A percentile compares a stretch with the other conserved stretches of the same genome.
Evolutionary conservation across 352 stramenopile species (phyloP).

Genomic region (Pythium aquatile): DNA sequence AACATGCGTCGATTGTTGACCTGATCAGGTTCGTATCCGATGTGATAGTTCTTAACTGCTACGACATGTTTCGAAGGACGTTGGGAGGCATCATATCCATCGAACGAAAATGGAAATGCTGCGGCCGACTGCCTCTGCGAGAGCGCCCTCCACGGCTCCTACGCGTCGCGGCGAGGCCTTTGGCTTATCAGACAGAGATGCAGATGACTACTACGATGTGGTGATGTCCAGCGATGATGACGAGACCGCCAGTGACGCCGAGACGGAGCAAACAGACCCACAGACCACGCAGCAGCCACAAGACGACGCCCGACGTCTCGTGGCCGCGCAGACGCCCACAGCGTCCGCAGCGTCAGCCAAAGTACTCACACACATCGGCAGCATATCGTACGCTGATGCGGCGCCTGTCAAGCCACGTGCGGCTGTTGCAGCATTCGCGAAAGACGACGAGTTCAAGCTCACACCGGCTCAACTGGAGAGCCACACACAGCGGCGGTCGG

Average conservation of each 20-base stretch:
- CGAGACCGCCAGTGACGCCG: slow-evolving; percentile 29
- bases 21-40: background rate
- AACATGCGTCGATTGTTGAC: background rate
- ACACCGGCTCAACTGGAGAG: slow-evolving; percentile 35
- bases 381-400: slow-evolving; percentile 14
- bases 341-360: background rate
- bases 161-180: slow-evolving; percentile 17
- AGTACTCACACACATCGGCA: slow-evolving; percentile 22
- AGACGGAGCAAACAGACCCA: slow-evolving; percentile 19
- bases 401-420: background rate
- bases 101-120: background rate
- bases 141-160: background rate
- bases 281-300: background rate
- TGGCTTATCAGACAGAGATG: slow-evolving; percentile 23
- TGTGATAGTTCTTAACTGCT: background rate
- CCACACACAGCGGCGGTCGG: slow-evolving; percentile 35
- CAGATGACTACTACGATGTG: slow-evolving; percentile 63
- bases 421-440: background rate
- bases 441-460: slow-evolving; percentile 38
- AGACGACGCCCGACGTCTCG: slow-evolving; percentile 19
- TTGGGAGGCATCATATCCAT: background rate
- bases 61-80: background rate
- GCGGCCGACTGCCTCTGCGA: background rate
- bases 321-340: background rate
- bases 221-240: slow-evolving; percentile 59